These are phyloP conservation scores for Colletotrichum shisoi DNA, from an alignment of 2,329 filamentous ascomycete species.

Conservation along the genomic window DNA sequence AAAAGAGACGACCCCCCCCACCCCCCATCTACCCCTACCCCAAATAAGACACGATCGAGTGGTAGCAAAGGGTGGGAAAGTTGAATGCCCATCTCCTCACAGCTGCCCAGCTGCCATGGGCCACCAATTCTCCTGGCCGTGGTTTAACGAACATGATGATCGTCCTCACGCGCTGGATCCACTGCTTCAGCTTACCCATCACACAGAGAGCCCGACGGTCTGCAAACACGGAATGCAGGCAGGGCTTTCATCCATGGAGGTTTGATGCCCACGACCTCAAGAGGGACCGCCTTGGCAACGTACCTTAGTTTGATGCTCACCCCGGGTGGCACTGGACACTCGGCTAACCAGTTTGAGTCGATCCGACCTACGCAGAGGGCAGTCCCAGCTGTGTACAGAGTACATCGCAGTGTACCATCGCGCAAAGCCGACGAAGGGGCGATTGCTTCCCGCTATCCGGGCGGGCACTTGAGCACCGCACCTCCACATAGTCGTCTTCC, in stretches of 20 bases:
- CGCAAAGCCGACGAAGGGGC: conserved; percentile 17
- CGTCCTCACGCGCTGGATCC: conserved; percentile 19
- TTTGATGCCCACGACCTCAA: background rate
- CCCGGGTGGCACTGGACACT: conserved; percentile 23
- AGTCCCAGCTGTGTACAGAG: background rate
- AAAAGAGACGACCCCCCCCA: background rate
- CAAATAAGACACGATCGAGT: background rate
- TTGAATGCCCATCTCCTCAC: conserved; percentile 23
- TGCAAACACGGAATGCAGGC: conserved; percentile 14
- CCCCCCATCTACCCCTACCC: too few relatives aligned
- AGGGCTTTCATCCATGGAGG: conserved; percentile 12
- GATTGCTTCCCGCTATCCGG: conserved; percentile 36
- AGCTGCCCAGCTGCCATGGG: conserved; percentile 10
- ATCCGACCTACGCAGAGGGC: conserved; percentile 13
- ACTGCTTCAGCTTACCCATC: conserved; percentile 19
- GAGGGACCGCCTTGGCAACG: too few relatives aligned
- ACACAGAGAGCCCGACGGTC: background rate
- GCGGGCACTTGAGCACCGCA: conserved; percentile 21
- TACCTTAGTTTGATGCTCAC: background rate
- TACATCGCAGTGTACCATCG: conserved; percentile 29
- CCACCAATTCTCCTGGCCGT: conserved; percentile 17
- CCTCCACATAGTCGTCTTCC: conserved; percentile 23
- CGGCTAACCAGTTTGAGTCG: conserved; percentile 28
- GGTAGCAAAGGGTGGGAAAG: conserved; percentile 26
- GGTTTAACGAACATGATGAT: conserved; percentile 30